Evolutionary conservation across 352 stramenopile genomes (phyloP), one percentile per base, ranked within the genome.

Genomic region (Phytophthora litchii): DNA sequence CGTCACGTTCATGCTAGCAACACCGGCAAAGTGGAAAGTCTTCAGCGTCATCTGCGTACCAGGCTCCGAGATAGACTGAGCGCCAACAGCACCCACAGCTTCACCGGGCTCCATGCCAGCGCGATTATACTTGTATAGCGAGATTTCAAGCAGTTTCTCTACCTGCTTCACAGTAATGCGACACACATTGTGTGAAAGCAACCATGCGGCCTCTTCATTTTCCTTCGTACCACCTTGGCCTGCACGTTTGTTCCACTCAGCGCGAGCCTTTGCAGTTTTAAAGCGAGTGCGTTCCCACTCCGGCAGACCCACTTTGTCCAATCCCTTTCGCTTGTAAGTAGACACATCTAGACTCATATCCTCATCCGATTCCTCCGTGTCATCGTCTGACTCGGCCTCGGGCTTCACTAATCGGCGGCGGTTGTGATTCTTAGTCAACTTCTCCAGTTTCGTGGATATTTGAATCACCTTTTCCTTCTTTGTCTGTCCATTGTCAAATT

Each of bases 1-100:
- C 21, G 98, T 99, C 35, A 99, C 97, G 80, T 99, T 99, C 97
- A 99, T 99, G 53, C 92, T 98, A 20, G 97, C 98, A 42, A 99
- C 98, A 72, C 98, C 97, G 34, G 97, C 97, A 85, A 99, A 99
- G 80, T 99, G 97, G 70, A 99, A 99, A 19, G 97, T 99, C 74
- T 99, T 98, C 8, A 98, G 74, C 41, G 95, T 98, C 94, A 98
- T 98, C 72, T 98, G 95, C 11, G 89, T 98, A 72, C 83, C 91
- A 6, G 92, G 95, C 60, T 99, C 97, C 25, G 91, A 97, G 54
- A 99, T 98, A 51, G 86, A 98, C 72, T 99, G 97, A 17, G 97
- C 97, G 34, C 92, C 97, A 29, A 99, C 96, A 12, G 97, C 97
- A 44, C 97, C 97, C 6, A 99, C 96, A 0, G 96, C 95, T 72